phyloP scores from a whole-genome alignment of 2,329 filamentous ascomycete species.

The Magnaporthiopsis poae region DNA sequence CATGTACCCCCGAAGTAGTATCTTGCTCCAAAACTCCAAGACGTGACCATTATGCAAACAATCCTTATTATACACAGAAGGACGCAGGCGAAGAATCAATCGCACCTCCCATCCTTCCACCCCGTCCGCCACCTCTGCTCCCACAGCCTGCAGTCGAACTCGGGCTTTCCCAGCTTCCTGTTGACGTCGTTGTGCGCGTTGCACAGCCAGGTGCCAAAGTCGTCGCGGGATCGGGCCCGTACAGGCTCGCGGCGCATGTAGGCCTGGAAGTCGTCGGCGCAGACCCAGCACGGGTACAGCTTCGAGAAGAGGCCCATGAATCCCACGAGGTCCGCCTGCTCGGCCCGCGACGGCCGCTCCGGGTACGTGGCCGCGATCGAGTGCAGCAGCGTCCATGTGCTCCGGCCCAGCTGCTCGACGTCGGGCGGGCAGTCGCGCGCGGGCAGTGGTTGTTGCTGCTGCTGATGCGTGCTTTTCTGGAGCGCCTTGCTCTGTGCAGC shows the following conservation, averaged over 20 bases:
- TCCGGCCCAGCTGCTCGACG: conserved; percentile 75
- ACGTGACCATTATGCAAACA: not conserved
- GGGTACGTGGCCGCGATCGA: conserved; percentile 85
- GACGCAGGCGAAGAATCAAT: conserved; percentile 24
- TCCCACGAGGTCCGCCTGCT: conserved; percentile 65
- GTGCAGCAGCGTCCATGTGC: conserved; percentile 89
- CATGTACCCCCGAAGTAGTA: not conserved
- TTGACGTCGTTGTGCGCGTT: conserved; percentile 83
- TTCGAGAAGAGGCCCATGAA: conserved; percentile 77
- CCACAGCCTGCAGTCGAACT: conserved; percentile 85
- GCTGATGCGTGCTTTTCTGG: conserved; percentile 25
- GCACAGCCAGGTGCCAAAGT: conserved; percentile 76
- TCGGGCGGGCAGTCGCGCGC: conserved; percentile 73
- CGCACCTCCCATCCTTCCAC: conserved; percentile 61
- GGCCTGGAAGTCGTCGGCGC: conserved; percentile 77
- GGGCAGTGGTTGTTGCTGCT: conserved; percentile 15
- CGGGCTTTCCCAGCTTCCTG: conserved; percentile 76
- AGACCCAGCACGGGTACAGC: conserved; percentile 91
- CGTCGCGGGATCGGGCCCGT: conserved; percentile 45
- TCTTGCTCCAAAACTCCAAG: not conserved
- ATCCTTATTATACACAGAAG: not conserved
- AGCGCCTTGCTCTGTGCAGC: conserved; percentile 40
- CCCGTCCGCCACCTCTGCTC: conserved; percentile 91
- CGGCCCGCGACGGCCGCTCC: conserved; percentile 48
- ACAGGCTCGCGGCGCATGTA: conserved; percentile 71